These are phyloP conservation scores for Lithohypha guttulata DNA, from an alignment of 2,329 filamentous ascomycete species.

Conservation along the genomic window DNA sequence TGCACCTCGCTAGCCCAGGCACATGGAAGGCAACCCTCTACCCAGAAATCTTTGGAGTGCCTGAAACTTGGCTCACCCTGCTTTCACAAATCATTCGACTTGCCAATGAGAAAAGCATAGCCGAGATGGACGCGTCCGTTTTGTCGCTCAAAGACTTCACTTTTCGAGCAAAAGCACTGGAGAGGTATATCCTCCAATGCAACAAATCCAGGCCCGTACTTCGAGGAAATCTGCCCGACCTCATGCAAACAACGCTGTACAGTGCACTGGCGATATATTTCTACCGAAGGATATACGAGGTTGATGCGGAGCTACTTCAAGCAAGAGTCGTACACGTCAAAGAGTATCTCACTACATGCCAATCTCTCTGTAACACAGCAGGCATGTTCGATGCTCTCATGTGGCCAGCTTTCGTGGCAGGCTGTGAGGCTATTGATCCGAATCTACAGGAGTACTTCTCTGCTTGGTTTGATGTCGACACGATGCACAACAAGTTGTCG, in stretches of 20 bases:
- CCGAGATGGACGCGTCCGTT: conserved; percentile 16
- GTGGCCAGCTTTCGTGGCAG: conserved; percentile 37
- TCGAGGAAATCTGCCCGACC: conserved; percentile 12
- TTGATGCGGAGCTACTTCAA: conserved; percentile 34
- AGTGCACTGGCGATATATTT: conserved; percentile 38
- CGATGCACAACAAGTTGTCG: neutral
- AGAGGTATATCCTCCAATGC: conserved; percentile 25
- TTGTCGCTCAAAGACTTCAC: conserved; percentile 26
- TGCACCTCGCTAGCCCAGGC: conserved; percentile 34
- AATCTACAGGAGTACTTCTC: conserved; percentile 19
- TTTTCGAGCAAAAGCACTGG: conserved; percentile 26
- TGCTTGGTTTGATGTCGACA: neutral
- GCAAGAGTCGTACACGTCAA: conserved; percentile 28
- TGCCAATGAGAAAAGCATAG: conserved; percentile 32
- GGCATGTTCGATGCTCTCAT: conserved; percentile 27
- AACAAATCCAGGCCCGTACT: neutral
- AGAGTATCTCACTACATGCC: conserved; percentile 30
- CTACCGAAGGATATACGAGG: conserved; percentile 34
- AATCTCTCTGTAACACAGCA: conserved; percentile 20
- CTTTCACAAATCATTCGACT: conserved; percentile 35
- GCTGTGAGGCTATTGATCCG: conserved; percentile 31
- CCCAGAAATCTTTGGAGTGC: conserved; percentile 37
- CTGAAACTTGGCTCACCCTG: conserved; percentile 32
- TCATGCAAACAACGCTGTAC: conserved; percentile 32
- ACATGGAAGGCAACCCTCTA: conserved; percentile 34